Conservation (phyloP, 768 basidiomycete species). For the Hypsizygus marmoreus region DNA sequence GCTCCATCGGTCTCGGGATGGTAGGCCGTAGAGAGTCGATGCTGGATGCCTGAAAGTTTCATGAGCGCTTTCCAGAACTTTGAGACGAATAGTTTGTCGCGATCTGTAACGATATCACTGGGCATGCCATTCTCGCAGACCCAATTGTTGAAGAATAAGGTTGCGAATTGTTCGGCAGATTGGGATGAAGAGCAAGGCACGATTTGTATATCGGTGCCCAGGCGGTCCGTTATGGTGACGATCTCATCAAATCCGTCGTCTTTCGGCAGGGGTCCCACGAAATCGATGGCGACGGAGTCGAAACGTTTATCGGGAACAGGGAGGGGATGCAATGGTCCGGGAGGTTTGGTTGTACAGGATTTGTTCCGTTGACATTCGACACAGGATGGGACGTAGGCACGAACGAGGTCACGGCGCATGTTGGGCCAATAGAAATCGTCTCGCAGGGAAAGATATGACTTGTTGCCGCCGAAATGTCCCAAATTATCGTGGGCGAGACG, state of each 20-base stretch:
- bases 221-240: conserved; percentile 27
- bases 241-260: conserved; percentile 27
- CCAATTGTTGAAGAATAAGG: conserved; percentile 25
- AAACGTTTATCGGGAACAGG: conserved; percentile 19
- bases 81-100: conserved; percentile 30
- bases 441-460: conserved; percentile 25
- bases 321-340: conserved; percentile 25
- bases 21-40: conserved; percentile 25
- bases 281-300: conserved; percentile 27
- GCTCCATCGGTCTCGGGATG: conserved; percentile 32
- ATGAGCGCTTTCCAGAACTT: background rate
- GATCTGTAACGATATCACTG: conserved; percentile 12
- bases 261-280: conserved; percentile 31
- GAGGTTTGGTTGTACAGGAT: conserved; percentile 12
- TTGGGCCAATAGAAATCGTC: conserved; percentile 32
- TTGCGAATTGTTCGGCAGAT: conserved; percentile 19
- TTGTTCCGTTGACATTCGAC: conserved; percentile 37
- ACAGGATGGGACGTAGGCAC: conserved; percentile 8
- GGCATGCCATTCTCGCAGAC: conserved; percentile 35
- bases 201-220: conserved; percentile 14
- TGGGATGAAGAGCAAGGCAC: conserved; percentile 11
- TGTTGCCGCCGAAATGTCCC: conserved; percentile 35
- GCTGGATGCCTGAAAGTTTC: background rate
- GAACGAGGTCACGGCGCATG: conserved; percentile 24
- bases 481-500: conserved; percentile 27